Evolutionary conservation across 2,329 filamentous ascomycete genomes (phyloP), one percentile per base, ranked within the genome.

Genomic region (Curvularia lunata): DNA sequence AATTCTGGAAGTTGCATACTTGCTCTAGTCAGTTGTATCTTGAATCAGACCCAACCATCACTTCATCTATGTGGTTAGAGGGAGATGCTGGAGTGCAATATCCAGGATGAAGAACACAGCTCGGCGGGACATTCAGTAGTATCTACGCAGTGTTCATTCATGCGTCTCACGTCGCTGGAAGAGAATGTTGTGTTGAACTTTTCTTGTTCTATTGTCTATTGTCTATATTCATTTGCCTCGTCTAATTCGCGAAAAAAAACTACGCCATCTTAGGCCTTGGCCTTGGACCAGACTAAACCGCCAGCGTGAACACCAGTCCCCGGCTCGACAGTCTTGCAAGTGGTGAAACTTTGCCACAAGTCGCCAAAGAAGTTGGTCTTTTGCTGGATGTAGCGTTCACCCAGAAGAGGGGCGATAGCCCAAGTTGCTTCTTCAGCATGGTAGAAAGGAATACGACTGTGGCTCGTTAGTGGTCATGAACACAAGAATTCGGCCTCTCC

Each of bases 381-480:
- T 47, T 70, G 61, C 51, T 63, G 52, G 34, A 67, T 66, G 60
- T 70, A 71, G 27, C 58, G 59, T 34, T 69, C 61, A 21, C 68
- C 69, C 2, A 72, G 66, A 5, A 70, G 45, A 32, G 65, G 66
- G 1, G 54, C 58, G 45, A 72, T 62, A 7, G 69, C 68, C 56
- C 56, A 60, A 0, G 69, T 71, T 0, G 68, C 69, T 42, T 71
- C 68, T 52, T 70, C 64, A 8, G 62, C 63, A 48, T 72, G 64
- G 55, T 72, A 71, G 53, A 68, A 68, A 12, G 69, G 69, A 41
- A 72, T 70, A 5, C 67, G 66, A 3, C 69, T 71, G 25, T 16
- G 23, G 8, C 2, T n/a, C 4, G 23, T 71, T 40, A 68, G 43
- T 47, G 30, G 9, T 7, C 16, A 32, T 32, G 18, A 34, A 13